Conservation (phyloP, 495 filamentous ascomycete species). For the Neurospora hispaniola region DNA sequence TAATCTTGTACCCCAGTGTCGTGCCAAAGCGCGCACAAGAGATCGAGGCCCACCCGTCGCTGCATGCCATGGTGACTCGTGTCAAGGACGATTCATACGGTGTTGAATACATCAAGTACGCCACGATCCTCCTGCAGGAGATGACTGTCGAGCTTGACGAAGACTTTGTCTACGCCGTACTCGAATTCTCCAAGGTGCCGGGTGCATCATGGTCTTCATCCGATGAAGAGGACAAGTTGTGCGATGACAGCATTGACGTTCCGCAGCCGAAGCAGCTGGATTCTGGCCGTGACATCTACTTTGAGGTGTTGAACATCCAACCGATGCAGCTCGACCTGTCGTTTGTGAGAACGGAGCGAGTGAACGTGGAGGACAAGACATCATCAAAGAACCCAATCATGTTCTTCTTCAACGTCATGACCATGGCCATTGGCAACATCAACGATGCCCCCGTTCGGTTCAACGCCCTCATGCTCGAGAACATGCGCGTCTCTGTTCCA, state of each 20-base stretch:
- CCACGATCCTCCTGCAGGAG: slow-evolving; percentile 84
- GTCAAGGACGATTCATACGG: slow-evolving; percentile 98
- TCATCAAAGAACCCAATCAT: slow-evolving; percentile 86
- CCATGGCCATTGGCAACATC: slow-evolving; percentile 97
- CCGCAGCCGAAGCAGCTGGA: slow-evolving; percentile 83
- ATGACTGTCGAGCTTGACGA: slow-evolving; percentile 98
- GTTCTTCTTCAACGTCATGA: slow-evolving; percentile 97
- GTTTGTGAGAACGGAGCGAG: slow-evolving; percentile 89
- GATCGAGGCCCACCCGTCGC: slow-evolving; percentile 89
- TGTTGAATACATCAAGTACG: slow-evolving; percentile 97
- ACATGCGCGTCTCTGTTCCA: slow-evolving; percentile 80
- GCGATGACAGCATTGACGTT: slow-evolving; percentile 80
- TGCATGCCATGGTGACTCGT: slow-evolving; percentile 81
- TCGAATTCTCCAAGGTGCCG: slow-evolving; percentile 91
- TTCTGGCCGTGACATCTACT: slow-evolving; percentile 85
- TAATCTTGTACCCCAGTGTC: slow-evolving; percentile 95
- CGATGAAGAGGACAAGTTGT: slow-evolving; percentile 69
- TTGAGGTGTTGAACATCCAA: slow-evolving; percentile 91
- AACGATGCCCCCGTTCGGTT: slow-evolving; percentile 92
- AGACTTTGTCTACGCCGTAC: slow-evolving; percentile 90
- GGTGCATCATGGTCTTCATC: slow-evolving; percentile 85
- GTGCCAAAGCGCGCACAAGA: slow-evolving; percentile 96
- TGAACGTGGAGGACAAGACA: slow-evolving; percentile 91
- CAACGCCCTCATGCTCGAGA: slow-evolving; percentile 90
- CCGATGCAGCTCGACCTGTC: slow-evolving; percentile 97